phyloP scores from a whole-genome alignment of 1,139 yeast species.

The Yamadazyma songkhlaensis region DNA sequence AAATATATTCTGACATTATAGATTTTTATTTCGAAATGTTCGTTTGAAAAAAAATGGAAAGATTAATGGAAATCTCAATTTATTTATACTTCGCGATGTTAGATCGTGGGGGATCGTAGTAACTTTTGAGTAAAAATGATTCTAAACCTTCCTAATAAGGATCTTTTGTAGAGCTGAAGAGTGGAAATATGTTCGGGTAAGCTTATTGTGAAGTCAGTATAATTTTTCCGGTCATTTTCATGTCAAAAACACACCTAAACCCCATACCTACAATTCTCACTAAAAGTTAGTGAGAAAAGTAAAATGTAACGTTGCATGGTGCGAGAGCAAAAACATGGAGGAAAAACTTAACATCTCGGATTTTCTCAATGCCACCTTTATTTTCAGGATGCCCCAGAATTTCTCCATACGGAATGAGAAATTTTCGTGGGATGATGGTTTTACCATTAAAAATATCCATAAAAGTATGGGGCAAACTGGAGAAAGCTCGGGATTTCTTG shows the following conservation, averaged over 20 bases:
- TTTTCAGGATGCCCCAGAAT: conserved; percentile 2
- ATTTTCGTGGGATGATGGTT: conserved; percentile 1
- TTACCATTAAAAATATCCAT: background rate
- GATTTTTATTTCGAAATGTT: background rate
- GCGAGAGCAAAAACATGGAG: background rate
- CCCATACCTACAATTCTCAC: no score
- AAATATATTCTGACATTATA: conserved; percentile 36
- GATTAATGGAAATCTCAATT: conserved; percentile 4
- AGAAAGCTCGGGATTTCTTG: no score
- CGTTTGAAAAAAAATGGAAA: conserved; percentile 3
- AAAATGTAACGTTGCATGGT: conserved; percentile 3
- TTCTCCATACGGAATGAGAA: background rate
- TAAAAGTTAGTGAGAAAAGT: background rate
- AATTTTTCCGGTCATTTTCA: no score
- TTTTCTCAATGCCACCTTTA: conserved; percentile 1
- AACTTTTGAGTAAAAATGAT: background rate
- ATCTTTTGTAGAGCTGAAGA: no score
- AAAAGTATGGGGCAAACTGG: no score
- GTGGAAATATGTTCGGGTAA: no score
- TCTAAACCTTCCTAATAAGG: no score
- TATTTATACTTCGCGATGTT: conserved; percentile 1
- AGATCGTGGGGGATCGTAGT: conserved; percentile 1
- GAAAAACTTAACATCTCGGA: background rate
- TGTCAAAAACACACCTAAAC: no score
- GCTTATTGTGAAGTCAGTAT: no score